phyloP scores from a whole-genome alignment of 345 rosid species.

The Populus tremula region DNA sequence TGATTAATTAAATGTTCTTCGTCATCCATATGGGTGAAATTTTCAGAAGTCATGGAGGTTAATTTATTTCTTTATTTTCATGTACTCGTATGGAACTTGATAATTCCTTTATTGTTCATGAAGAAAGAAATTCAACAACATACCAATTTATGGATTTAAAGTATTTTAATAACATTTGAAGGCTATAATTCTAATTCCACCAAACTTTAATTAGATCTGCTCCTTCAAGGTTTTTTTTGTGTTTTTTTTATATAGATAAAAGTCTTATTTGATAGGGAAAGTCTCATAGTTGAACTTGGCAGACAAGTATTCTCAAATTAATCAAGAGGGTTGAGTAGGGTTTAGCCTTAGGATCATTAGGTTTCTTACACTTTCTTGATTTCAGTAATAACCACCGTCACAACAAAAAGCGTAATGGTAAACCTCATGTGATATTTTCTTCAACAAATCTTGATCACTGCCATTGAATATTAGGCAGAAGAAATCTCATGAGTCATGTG shows the following conservation, averaged over 20 bases:
- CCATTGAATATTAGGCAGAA: background rate
- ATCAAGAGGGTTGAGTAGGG: background rate
- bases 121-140: conserved; percentile 8
- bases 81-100: background rate
- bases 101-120: background rate
- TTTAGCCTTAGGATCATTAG: background rate
- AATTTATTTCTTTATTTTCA: background rate
- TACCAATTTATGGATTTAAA: background rate
- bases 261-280: too few species aligned
- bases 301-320: background rate
- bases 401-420: background rate
- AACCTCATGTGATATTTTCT: background rate
- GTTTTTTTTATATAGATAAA: too few species aligned
- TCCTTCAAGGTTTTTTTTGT: background rate
- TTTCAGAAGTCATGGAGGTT: background rate
- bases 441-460: background rate
- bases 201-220: background rate
- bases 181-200: background rate
- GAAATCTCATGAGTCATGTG: background rate
- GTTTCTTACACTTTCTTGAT: background rate
- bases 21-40: background rate
- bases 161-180: background rate
- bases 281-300: too few species aligned
- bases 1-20: background rate
- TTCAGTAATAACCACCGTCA: background rate